Conservation (phyloP, 2,329 filamentous ascomycete species). For the Mycosphaerelloides madeirae region DNA sequence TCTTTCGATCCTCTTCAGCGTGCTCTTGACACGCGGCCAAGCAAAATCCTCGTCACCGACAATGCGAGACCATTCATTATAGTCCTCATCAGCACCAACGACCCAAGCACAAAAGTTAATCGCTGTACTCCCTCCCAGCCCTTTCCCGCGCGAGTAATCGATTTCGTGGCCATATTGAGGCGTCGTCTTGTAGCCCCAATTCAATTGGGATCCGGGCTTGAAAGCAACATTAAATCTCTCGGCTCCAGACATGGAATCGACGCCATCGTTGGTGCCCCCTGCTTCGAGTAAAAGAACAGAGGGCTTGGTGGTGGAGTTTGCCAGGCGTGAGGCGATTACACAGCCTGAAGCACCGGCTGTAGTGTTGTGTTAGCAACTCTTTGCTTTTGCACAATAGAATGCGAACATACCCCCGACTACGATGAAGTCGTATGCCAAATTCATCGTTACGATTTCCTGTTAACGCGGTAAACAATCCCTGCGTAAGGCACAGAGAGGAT, state of each 20-base stretch:
- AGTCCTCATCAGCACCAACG: slow-evolving; percentile 56
- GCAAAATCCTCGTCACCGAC: slow-evolving; percentile 53
- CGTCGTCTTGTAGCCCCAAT: slow-evolving; percentile 45
- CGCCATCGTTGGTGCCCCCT: slow-evolving; percentile 48
- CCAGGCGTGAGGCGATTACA: slow-evolving; percentile 51
- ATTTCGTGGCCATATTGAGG: slow-evolving; percentile 39
- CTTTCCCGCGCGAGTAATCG: slow-evolving; percentile 42
- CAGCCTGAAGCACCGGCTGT: slow-evolving; percentile 58
- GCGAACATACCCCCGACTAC: slow-evolving; percentile 37
- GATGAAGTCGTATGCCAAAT: slow-evolving; percentile 32
- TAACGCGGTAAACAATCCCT: no score
- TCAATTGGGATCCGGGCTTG: slow-evolving; percentile 42
- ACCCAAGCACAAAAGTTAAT: slow-evolving; percentile 48
- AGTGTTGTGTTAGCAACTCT: neutral
- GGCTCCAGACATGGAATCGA: slow-evolving; percentile 46
- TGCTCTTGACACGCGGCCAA: slow-evolving; percentile 51
- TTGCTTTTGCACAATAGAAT: neutral
- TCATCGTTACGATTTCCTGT: neutral
- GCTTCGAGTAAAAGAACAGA: slow-evolving; percentile 59
- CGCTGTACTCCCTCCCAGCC: slow-evolving; percentile 43
- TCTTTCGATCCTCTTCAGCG: slow-evolving; percentile 52
- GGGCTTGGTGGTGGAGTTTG: slow-evolving; percentile 45
- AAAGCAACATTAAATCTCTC: slow-evolving; percentile 52
- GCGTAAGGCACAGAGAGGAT: no score
- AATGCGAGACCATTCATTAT: slow-evolving; percentile 55